A percentile compares a stretch with the other conserved stretches of the same genome.
Evolutionary conservation across 768 basidiomycete genomes (phyloP).

Genomic region (Russula earlei): DNA sequence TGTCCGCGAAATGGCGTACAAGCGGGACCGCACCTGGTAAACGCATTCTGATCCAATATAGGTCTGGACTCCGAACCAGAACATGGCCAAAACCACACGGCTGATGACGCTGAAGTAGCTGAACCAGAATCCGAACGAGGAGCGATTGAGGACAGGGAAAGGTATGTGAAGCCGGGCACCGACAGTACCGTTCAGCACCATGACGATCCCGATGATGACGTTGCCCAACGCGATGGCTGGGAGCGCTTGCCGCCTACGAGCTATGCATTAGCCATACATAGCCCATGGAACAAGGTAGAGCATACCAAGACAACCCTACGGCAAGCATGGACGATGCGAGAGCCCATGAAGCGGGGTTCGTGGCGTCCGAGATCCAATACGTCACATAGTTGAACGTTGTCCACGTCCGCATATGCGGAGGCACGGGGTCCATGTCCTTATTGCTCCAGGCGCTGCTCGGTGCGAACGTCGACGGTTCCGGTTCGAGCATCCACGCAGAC

Average conservation of each 20-base stretch:
- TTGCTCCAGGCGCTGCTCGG: slow-evolving; percentile 55
- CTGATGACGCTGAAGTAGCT: slow-evolving; percentile 81
- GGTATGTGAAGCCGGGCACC: slow-evolving; percentile 72
- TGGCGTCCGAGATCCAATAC: slow-evolving; percentile 40
- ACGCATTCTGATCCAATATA: slow-evolving; percentile 55
- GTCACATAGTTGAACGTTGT: slow-evolving; percentile 54
- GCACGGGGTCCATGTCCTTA: slow-evolving; percentile 71
- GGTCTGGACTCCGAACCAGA: slow-evolving; percentile 75
- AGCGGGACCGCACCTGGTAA: slow-evolving; percentile 40
- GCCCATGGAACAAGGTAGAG: neutral
- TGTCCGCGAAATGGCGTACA: no score
- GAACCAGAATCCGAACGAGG: slow-evolving; percentile 85
- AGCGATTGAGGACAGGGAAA: slow-evolving; percentile 71
- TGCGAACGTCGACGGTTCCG: slow-evolving; percentile 46
- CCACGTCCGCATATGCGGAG: slow-evolving; percentile 54
- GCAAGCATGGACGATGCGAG: slow-evolving; percentile 69
- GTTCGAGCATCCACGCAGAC: slow-evolving; percentile 42
- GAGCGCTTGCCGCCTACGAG: slow-evolving; percentile 51
- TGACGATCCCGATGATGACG: slow-evolving; percentile 57
- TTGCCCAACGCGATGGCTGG: slow-evolving; percentile 65
- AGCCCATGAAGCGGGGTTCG: slow-evolving; percentile 35
- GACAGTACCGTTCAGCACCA: slow-evolving; percentile 70
- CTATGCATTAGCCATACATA: neutral
- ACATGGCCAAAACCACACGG: slow-evolving; percentile 64
- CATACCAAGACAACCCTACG: slow-evolving; percentile 60